Base-by-base conservation (phyloP, 1,284 basidiomycete species). In the Tilletia caries region DNA sequence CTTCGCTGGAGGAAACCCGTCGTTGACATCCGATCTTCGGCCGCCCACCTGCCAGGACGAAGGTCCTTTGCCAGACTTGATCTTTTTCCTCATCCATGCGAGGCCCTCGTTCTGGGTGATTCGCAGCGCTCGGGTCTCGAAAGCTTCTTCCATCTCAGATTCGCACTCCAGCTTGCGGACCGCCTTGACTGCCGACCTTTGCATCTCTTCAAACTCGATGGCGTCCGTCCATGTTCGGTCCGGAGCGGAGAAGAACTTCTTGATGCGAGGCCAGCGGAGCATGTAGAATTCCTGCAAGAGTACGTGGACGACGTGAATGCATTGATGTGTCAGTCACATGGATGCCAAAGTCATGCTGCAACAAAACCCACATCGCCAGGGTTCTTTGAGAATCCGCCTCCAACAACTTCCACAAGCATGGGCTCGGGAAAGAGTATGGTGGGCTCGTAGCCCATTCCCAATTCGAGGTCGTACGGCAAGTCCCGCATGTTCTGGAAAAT, bases 251-350 rank as follows among this genome's bases (percentile, higher is more conserved):
- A 32, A 37, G 27, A 62, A n/a, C 33, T 62, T 62, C 27, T 33
- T 62, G 58, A 62, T 62, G 27, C 58, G 58, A 34, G 58, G 58
- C 58, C 58, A 62, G 8, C 58, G 29, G 18, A 62, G 58, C 29
- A 37, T 62, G 32, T 62, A 62, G 32, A 34, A 62, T 2, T 33
- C 58, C 58, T 62, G 29, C 13, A 34, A 8, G n/a, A n/a, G 34
- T 34, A 20, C 25, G 18, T 33, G 15, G 32, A n/a, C 29, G 27
- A 6, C 12, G 52, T 34, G 15, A 34, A 23, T 34, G 29, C 33
- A 13, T 13, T 13, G 37, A 41, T 10, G 15, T 41, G 15, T 41
- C 10, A 15, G 37, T 41, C 37, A 41, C 10, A 6, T 2, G 41
- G n/a, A n/a, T 29, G 8, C 6, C n/a, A 29, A 20, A 29, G 23